phyloP scores from a whole-genome alignment of 2,329 filamentous ascomycete genomes.

The Lanzia echinophila region DNA sequence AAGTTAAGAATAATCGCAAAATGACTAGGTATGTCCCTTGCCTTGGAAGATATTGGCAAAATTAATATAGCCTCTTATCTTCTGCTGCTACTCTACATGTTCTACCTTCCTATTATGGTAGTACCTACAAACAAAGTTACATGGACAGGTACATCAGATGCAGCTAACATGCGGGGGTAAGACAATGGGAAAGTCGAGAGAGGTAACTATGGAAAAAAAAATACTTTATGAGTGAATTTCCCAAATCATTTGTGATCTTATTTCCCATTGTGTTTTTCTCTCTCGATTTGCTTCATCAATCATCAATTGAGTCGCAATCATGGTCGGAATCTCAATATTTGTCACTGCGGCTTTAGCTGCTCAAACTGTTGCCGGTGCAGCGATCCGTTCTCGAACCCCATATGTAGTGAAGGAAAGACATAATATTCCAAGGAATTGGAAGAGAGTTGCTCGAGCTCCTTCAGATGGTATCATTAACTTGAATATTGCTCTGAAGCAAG shows the following conservation, averaged over 20 bases:
- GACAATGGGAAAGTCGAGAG: not conserved
- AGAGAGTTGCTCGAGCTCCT: constrained; percentile 39
- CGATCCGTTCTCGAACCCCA: constrained; percentile 14
- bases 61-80: too few relatives aligned
- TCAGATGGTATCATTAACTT: constrained; percentile 44
- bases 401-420: constrained; percentile 52
- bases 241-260: not conserved
- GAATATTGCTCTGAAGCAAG: constrained; percentile 53
- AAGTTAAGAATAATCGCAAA: too few relatives aligned
- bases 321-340: constrained; percentile 6
- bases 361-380: constrained; percentile 6
- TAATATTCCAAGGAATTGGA: constrained; percentile 45
- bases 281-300: not conserved
- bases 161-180: not conserved
- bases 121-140: too few relatives aligned
- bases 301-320: constrained; percentile 2
- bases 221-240: not conserved
- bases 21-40: too few relatives aligned
- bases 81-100: too few relatives aligned
- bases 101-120: too few relatives aligned
- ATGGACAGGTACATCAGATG: too few relatives aligned
- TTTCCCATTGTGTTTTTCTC: not conserved
- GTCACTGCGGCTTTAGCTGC: constrained; percentile 10
- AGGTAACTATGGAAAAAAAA: not conserved
- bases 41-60: too few relatives aligned